These are phyloP conservation scores for Phytophthora meadii DNA, from an alignment of 352 stramenopile genomes.

Conservation along the genomic window DNA sequence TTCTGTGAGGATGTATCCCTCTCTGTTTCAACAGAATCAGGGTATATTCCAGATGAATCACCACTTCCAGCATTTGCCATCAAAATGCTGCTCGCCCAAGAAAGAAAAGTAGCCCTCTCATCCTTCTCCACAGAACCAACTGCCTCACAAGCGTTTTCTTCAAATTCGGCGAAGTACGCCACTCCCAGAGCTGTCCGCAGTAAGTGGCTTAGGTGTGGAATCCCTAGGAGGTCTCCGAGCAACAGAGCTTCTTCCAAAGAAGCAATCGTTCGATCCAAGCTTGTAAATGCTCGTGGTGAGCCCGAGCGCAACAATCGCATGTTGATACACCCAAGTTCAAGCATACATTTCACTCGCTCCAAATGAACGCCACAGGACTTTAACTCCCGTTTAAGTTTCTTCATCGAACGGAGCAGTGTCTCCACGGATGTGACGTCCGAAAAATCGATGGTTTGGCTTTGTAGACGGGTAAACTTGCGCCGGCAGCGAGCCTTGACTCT, in stretches of 20 bases:
- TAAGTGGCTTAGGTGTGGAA: conserved; percentile 56
- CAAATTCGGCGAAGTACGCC: conserved; percentile 54
- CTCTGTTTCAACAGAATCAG: conserved; percentile 1
- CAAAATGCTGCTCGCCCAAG: conserved; percentile 47
- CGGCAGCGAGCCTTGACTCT: conserved; percentile 48
- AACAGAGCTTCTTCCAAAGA: conserved; percentile 56
- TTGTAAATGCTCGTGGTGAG: conserved; percentile 47
- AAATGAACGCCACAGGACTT: conserved; percentile 47
- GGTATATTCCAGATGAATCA: conserved; percentile 17
- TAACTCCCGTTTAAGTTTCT: conserved; percentile 51
- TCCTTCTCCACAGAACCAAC: conserved; percentile 8
- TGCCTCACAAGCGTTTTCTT: conserved; percentile 10
- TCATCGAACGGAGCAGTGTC: conserved; percentile 47
- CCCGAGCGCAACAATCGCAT: conserved; percentile 47
- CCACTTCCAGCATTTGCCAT: conserved; percentile 43
- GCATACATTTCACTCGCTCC: conserved; percentile 58
- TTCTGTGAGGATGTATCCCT: conserved; percentile 20
- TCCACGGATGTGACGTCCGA: conserved; percentile 36
- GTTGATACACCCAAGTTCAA: conserved; percentile 53
- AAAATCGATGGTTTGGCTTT: conserved; percentile 29
- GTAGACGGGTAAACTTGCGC: conserved; percentile 55
- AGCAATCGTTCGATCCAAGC: conserved; percentile 30
- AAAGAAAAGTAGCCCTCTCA: conserved; percentile 25
- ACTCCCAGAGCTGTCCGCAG: conserved; percentile 52
- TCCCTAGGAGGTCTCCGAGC: conserved; percentile 47